Percentiles rank a stretch among this genome's conserved stretches.
phyloP scores from a whole-genome alignment of 371 early-diverging fungal species.

The Mucor plumbeus region DNA sequence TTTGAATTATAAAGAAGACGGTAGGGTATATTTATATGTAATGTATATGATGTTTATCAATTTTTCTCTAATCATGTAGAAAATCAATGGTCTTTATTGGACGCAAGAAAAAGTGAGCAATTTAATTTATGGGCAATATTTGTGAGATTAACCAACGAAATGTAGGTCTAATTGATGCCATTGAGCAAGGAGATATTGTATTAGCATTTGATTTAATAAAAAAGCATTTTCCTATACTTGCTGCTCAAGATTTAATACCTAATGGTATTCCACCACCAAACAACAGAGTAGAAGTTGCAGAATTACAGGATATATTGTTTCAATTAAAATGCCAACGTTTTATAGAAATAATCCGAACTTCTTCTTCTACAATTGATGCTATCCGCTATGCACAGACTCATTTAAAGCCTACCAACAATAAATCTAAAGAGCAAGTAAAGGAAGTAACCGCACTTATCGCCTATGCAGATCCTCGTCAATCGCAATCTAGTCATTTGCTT shows the following conservation, averaged over 20 bases:
- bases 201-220: constrained; percentile 41
- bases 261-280: constrained; percentile 5
- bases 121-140: no score
- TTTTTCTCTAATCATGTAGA: constrained; percentile 3
- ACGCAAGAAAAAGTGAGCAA: constrained; percentile 46
- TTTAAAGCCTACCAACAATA: constrained; percentile 29
- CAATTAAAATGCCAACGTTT: constrained; percentile 49
- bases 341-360: constrained; percentile 37
- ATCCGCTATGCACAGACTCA: constrained; percentile 47
- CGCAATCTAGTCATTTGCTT: constrained; percentile 37
- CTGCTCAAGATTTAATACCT: constrained; percentile 22
- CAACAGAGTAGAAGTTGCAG: neutral
- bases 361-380: constrained; percentile 32
- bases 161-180: constrained; percentile 37
- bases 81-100: constrained; percentile 37
- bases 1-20: neutral
- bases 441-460: constrained; percentile 50
- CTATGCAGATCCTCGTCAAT: constrained; percentile 43
- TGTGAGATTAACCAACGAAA: neutral
- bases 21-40: neutral
- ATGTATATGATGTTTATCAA: neutral
- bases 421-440: constrained; percentile 30
- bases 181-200: constrained; percentile 36
- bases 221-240: constrained; percentile 36
- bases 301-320: constrained; percentile 24